Conservation (phyloP, 345 rosid genomes). For the Acer yangbiense region DNA sequence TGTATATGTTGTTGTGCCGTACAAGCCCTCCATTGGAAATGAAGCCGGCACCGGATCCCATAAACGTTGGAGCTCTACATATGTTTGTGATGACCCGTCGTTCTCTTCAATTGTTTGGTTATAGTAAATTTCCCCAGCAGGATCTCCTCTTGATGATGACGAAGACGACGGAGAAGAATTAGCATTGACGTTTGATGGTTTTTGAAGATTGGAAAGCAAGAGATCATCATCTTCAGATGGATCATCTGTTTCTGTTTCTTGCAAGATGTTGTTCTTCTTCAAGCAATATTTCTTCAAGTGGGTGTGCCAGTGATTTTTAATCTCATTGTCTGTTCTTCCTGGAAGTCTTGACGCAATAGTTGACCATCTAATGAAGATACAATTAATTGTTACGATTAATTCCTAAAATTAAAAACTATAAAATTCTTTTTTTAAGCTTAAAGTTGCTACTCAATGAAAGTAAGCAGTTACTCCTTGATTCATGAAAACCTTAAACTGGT, state of each 20-base stretch:
- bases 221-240: background rate
- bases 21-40: background rate
- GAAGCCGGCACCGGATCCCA: background rate
- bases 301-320: conserved; percentile 25
- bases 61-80: conserved; percentile 11
- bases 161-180: too few relatives aligned
- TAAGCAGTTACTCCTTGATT: too few relatives aligned
- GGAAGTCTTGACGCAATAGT: conserved; percentile 51
- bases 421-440: too few relatives aligned
- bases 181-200: too few relatives aligned
- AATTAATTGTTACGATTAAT: too few relatives aligned
- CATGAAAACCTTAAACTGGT: too few relatives aligned
- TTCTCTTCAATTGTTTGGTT: conserved; percentile 2
- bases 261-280: background rate
- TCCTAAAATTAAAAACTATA: too few relatives aligned
- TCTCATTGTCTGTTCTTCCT: conserved; percentile 57
- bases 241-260: background rate
- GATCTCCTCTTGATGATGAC: too few relatives aligned
- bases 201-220: too few relatives aligned
- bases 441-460: too few relatives aligned
- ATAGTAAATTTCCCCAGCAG: background rate
- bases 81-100: background rate
- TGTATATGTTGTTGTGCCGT: background rate
- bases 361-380: conserved; percentile 44
- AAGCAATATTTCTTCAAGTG: background rate